Percentiles rank a stretch among this genome's conserved stretches.
phyloP scores from a whole-genome alignment of 371 early-diverging fungal genomes.

The Syncephalastrum monosporum region DNA sequence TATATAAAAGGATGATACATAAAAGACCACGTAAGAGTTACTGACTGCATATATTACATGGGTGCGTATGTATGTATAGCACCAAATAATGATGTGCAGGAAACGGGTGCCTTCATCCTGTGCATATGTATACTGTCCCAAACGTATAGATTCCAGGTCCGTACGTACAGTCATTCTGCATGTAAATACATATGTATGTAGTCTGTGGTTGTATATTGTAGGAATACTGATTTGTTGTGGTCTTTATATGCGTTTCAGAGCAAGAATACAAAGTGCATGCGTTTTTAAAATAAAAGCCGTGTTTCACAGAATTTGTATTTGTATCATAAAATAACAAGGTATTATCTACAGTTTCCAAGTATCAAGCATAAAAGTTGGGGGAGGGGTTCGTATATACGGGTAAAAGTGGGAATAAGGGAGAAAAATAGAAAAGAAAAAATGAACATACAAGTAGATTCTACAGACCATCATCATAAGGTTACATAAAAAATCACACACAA shows the following conservation, averaged over 20 bases:
- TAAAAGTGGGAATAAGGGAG: constrained; percentile 3
- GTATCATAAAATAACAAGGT: constrained; percentile 7
- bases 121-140: too few species aligned
- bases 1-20: not conserved
- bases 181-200: too few species aligned
- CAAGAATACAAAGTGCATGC: too few species aligned
- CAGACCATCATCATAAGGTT: constrained; percentile 15
- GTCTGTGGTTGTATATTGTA: too few species aligned
- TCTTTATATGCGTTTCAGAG: too few species aligned
- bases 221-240: too few species aligned
- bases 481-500: constrained; percentile 17
- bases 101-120: too few species aligned
- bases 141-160: too few species aligned
- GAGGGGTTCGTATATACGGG: constrained; percentile 1
- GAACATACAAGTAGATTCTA: constrained; percentile 13
- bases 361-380: constrained; percentile 7
- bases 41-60: not conserved
- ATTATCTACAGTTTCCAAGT: constrained; percentile 17
- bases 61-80: too few species aligned
- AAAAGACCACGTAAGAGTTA: not conserved
- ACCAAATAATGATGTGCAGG: too few species aligned
- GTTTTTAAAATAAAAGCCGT: not conserved
- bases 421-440: constrained; percentile 5
- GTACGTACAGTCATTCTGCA: too few species aligned
- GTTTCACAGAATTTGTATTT: constrained; percentile 7